Base-by-base conservation (phyloP, 768 basidiomycete genomes). In the Trametes gibbosa region DNA sequence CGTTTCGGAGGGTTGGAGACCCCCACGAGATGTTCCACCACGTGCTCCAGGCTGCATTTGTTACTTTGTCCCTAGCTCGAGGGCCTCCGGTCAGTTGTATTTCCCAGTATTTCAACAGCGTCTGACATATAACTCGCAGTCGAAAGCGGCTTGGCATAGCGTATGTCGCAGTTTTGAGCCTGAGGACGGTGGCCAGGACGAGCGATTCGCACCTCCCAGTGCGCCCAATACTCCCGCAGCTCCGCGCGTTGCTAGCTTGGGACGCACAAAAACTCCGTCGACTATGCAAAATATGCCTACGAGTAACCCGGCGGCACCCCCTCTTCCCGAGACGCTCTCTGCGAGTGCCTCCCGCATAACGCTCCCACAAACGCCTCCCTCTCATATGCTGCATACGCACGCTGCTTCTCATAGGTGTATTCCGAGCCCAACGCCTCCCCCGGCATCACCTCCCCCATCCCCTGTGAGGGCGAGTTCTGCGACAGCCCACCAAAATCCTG, bases 21-120 rank as follows among this genome's bases (percentile, higher is more conserved):
- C 65, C 67, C 48, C 77, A 82, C 68, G 82, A 83, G 62, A 65
- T 80, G 19, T 76, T 72, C 59, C 77, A 76, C 62, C 82, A 84
- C 66, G 53, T 77, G 23, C 62, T 81, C 57, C 76, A 83, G 57
- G 70, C 72, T 12, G 70, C 81, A 24, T 74, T 71, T 34, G 76
- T 78, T 19, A 73, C 70, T 46, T 55, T 79, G 47, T 65, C 58
- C 7, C 65, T 72, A 34, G 65, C 74, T 48, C 57, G 68, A 24
- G 75, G 74, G 25, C 61, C 72, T 7, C 68, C 68, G 47, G 64
- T 68, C 17, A 5, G 62, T 12, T 10, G 39, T 21, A 7, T 14
- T 50, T 25, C 5, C 16, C 24, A 25, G 29, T n/a, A 13, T 19
- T 19, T 27, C 10, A 23, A 35, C 9, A 0, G 23, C 5, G 19